Base-by-base conservation (phyloP, 2,329 filamentous ascomycete species). In the Myriangium duriaei region DNA sequence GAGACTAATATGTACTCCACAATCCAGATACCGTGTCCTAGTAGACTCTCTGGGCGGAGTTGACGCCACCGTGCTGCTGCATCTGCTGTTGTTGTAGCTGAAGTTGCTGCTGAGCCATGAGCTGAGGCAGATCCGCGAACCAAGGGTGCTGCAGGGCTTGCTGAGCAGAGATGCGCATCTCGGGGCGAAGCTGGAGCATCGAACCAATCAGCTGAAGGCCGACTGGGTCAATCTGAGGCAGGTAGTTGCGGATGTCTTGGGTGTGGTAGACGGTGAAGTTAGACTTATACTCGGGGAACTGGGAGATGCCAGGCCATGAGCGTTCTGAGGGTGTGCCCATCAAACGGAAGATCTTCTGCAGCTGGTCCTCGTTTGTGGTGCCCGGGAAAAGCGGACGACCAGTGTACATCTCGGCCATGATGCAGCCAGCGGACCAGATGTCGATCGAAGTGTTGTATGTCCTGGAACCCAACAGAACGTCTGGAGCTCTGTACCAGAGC, bases 401-500 rank as follows among this genome's bases (percentile, higher is more conserved):
- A 0, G 88, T 95, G 61, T 92, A 96, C 86, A 98, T 95, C 63
- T 98, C 91, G 7, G 91, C 91, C 91, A 98, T 96, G 68, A 98
- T 98, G 61, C 91, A 98, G 40, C 91, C 91, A 5, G 91, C 91
- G 5, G 85, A 94, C 91, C 91, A 98, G 57, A 98, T 96, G 55
- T 98, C 91, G 59, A 98, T 96, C 63, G 85, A 93, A n/a, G 91
- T 98, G 63, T 94, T 98, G 67, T 98, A 98, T 14, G 91, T 96
- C 47, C 91, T 71, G 52, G 82, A 91, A 37, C 91, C 91, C 32
- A 98, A 73, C 36, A 98, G 72, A 32, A 98, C 91, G 52, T 98
- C 91, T 0, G 91, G 91, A 1, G 91, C 91, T 30, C 91, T 82
- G 60, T 98, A 98, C 88, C 88, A 96, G 12, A 96, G 70, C 1